phyloP scores from a whole-genome alignment of 345 rosid genomes.

The Ceriops tagal region DNA sequence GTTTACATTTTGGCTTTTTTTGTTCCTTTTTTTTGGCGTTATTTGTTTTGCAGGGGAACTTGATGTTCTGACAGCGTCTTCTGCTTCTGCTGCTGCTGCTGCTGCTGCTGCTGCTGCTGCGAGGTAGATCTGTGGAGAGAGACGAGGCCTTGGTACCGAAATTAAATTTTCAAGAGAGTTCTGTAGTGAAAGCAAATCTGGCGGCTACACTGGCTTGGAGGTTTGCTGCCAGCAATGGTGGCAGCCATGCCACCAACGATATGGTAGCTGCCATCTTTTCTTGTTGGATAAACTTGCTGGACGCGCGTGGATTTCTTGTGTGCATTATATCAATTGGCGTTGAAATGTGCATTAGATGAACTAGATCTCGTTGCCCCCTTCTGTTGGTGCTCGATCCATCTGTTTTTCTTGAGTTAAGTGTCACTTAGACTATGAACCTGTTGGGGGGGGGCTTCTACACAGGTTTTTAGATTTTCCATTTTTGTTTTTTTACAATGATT shows the following conservation, averaged over 20 bases:
- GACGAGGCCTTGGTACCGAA: conserved; percentile 32
- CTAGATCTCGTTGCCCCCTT: conserved; percentile 17
- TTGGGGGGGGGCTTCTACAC: background rate
- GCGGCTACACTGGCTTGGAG: conserved; percentile 88
- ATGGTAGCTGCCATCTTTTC: conserved; percentile 35
- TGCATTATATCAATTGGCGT: background rate
- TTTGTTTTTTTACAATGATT: too few species aligned
- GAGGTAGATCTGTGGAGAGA: conserved; percentile 56
- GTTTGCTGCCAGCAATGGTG: conserved; percentile 72
- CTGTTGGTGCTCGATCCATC: background rate
- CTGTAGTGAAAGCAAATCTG: conserved; percentile 48
- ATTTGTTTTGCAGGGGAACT: conserved; percentile 38
- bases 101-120: too few species aligned
- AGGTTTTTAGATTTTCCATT: background rate
- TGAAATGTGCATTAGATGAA: conserved; percentile 1
- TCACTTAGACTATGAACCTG: background rate
- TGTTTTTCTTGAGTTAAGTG: background rate
- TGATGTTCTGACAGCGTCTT: conserved; percentile 55
- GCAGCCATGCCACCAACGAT: conserved; percentile 60
- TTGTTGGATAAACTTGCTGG: background rate
- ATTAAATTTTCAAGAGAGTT: conserved; percentile 20
- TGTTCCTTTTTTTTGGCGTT: background rate
- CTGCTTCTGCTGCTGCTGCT: too few species aligned
- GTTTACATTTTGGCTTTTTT: conserved; percentile 9
- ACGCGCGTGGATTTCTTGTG: background rate